Evolutionary conservation across 176 grass and related monocot genomes (phyloP).

Genomic region (Lolium multiflorum): DNA sequence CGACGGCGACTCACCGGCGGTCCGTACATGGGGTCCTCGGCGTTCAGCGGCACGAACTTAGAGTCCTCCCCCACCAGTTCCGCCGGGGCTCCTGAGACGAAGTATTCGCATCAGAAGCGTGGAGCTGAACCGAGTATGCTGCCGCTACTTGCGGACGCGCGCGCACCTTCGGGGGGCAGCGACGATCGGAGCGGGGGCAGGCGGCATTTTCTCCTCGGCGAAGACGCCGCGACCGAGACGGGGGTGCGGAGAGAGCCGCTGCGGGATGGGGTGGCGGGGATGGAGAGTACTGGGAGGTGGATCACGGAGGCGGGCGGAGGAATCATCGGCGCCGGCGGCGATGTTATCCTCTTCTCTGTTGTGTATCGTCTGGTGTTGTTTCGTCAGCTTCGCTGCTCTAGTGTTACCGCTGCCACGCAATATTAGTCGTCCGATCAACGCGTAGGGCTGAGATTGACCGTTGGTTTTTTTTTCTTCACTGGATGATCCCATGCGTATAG

Average conservation of each 20-base stretch:
- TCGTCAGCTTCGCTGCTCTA: background rate
- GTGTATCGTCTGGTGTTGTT: background rate
- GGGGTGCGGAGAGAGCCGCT: too few relatives aligned
- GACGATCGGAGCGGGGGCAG: slow-evolving; percentile 37
- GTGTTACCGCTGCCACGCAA: background rate
- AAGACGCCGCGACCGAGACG: background rate
- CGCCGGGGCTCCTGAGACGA: slow-evolving; percentile 53
- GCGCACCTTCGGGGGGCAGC: slow-evolving; percentile 45
- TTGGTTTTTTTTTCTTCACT: background rate
- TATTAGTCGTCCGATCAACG: background rate
- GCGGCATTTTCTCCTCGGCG: slow-evolving; percentile 12
- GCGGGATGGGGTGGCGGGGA: rapidly evolving
- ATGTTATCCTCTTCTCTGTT: slow-evolving; percentile 14
- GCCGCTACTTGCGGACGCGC: background rate
- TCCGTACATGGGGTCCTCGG: slow-evolving; percentile 83
- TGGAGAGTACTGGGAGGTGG: background rate
- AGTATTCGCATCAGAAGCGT: background rate
- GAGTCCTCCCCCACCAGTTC: slow-evolving; percentile 83
- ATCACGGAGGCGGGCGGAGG: slow-evolving; percentile 24
- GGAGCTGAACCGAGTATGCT: background rate
- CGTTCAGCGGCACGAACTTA: slow-evolving; percentile 85
- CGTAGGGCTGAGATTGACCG: too few relatives aligned
- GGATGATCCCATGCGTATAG: background rate
- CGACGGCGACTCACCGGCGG: slow-evolving; percentile 68
- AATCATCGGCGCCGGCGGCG: slow-evolving; percentile 38